Percentiles rank a stretch among this genome's conserved stretches.
phyloP scores from a whole-genome alignment of 2,329 filamentous ascomycete species.

The Fusarium odoratissimum region DNA sequence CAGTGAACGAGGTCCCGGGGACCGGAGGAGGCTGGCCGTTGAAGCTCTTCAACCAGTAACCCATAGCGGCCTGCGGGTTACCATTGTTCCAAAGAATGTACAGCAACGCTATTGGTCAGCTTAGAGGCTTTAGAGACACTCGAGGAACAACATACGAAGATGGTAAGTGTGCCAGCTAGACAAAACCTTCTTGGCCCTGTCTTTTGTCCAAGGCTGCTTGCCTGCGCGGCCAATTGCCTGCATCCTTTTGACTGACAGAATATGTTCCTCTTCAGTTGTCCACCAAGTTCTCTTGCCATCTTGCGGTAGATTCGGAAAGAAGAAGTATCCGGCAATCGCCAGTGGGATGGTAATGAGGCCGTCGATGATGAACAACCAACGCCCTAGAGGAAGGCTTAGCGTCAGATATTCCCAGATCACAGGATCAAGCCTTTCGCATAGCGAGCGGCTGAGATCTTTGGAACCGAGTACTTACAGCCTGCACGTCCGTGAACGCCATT shows the following conservation, averaged over 20 bases:
- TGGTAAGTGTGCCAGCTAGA: slow-evolving; percentile 35
- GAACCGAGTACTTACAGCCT: background rate
- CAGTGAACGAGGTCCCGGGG: background rate
- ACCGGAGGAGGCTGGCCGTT: background rate
- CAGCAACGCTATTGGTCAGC: background rate
- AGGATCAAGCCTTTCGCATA: background rate
- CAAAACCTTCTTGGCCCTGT: slow-evolving; percentile 15
- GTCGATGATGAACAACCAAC: slow-evolving; percentile 52
- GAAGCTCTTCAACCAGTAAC: slow-evolving; percentile 12
- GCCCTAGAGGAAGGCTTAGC: background rate
- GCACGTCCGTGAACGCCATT: slow-evolving; percentile 26
- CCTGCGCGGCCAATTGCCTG: slow-evolving; percentile 23
- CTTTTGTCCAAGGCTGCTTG: slow-evolving; percentile 29
- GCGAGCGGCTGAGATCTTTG: accelerated
- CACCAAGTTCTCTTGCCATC: slow-evolving; percentile 41
- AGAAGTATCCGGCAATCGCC: slow-evolving; percentile 40
- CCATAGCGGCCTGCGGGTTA: background rate
- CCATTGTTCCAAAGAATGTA: slow-evolving; percentile 10
- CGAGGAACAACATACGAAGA: background rate
- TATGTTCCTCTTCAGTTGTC: slow-evolving; percentile 40
- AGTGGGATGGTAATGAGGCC: slow-evolving; percentile 45
- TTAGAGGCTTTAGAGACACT: accelerated
- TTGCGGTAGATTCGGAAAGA: slow-evolving; percentile 45
- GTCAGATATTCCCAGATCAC: background rate
- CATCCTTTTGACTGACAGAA: slow-evolving; percentile 28